Base-by-base conservation (phyloP, 2,329 filamentous ascomycete species). In the Cladosporium sp. region DNA sequence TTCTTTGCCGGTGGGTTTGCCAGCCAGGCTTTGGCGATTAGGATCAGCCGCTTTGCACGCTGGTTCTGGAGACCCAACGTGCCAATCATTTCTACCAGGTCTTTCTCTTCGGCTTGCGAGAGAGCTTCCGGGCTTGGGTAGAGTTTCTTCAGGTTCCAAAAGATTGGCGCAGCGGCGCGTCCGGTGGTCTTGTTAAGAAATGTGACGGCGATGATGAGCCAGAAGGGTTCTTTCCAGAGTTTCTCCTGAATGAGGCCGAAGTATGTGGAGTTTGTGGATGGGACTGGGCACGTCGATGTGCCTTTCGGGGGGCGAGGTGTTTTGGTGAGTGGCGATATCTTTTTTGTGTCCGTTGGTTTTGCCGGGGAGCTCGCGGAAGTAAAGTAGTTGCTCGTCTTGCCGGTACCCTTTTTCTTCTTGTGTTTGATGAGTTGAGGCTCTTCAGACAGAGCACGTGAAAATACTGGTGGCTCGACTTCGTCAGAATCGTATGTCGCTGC, bases 211-310 rank as follows among this genome's bases (percentile, higher is more conserved):
- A 97, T 83, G 1, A 97, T 84, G 1, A 97, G 85, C 69, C 88
- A 89, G 76, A 96, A 97, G 0, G 93, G 90, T 65, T 92, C 85
- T 59, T 85, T 78, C 1, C 88, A 87, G 18, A 96, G 85, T 69
- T 89, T 85, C 75, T 97, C 93, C 75, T 97, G 93, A 44, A 97
- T 87, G 1, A 97, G 84, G 0, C 93, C 93, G 74, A 96, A 97
- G 6, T 73, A 77, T 0, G 82, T 74, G 0, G 85, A 81, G 8
- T 84, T 82, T 37, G 93, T 85, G 0, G 88, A 85, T 0, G 92
- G 91, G 69, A 94, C 91, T 1, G 80, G 82, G 7, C 83, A 79
- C 67, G 78, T 81, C 5, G 84, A 85, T 11, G 79, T 70, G 10
- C 77, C 77, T 26, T 74, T 73, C 26, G 70, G 62, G 6, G 66